These are phyloP conservation scores for Candida pseudoglaebosa DNA, from an alignment of 805 yeast genomes.

Conservation along the genomic window DNA sequence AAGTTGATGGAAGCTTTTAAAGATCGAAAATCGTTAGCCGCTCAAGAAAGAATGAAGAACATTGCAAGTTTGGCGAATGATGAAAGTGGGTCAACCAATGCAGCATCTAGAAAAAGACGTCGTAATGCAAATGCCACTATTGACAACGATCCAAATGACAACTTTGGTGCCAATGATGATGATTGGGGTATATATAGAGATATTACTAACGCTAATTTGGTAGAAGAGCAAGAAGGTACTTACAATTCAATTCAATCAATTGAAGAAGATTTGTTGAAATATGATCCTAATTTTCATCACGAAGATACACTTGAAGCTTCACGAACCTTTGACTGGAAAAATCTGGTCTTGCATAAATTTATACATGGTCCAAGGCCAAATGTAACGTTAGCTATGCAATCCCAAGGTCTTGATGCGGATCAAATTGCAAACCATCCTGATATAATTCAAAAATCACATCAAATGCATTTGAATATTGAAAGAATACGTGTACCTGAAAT, in stretches of 20 bases:
- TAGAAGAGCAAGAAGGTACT: conserved; percentile 76
- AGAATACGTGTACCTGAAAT: conserved; percentile 91
- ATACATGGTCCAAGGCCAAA: conserved; percentile 87
- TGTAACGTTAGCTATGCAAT: conserved; percentile 50
- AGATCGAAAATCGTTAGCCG: conserved; percentile 86
- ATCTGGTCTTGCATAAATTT: conserved; percentile 74
- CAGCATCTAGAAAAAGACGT: conserved; percentile 44
- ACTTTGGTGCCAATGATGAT: conserved; percentile 91
- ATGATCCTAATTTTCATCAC: conserved; percentile 79
- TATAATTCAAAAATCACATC: conserved; percentile 81
- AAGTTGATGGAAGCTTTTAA: conserved; percentile 72
- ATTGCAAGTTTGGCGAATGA: conserved; percentile 84
- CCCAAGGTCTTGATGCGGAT: conserved; percentile 38
- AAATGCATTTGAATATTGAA: conserved; percentile 86
- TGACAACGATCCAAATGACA: conserved; percentile 89
- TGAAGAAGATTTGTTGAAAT: conserved; percentile 73
- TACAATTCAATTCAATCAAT: conserved; percentile 53
- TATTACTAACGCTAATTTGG: conserved; percentile 70
- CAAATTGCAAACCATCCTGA: conserved; percentile 51
- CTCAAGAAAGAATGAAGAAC: conserved; percentile 88
- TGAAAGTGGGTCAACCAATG: conserved; percentile 45
- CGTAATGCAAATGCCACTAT: conserved; percentile 56
- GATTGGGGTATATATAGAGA: conserved; percentile 93
- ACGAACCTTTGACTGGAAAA: conserved; percentile 75
- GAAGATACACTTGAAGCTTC: conserved; percentile 79